Evolutionary conservation across 768 basidiomycete species (phyloP).

Genomic region (Termitomyces sp.): DNA sequence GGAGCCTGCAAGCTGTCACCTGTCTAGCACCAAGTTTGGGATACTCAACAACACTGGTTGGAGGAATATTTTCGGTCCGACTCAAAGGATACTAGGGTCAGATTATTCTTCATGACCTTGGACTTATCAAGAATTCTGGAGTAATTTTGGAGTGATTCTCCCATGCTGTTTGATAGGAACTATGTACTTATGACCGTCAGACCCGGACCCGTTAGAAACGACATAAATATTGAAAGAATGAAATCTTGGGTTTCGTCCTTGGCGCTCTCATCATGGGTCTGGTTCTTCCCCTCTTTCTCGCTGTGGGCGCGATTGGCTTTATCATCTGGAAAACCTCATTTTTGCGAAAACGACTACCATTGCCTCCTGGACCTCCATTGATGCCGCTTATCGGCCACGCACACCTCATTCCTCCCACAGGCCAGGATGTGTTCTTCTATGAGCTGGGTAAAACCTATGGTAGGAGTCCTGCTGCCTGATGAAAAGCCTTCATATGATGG

Average conservation of each 20-base stretch:
- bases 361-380: conserved; percentile 13
- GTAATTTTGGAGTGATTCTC: not conserved
- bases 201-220: not conserved
- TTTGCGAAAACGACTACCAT: not conserved
- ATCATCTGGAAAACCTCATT: not conserved
- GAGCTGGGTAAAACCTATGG: conserved; percentile 24
- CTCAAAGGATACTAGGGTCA: too few relatives aligned
- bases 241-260: too few relatives aligned
- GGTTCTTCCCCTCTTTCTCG: not conserved
- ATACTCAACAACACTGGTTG: too few relatives aligned
- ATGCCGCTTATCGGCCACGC: conserved; percentile 36
- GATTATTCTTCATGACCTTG: too few relatives aligned
- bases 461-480: conserved; percentile 6
- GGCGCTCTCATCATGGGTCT: not conserved
- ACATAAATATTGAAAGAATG: not conserved
- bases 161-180: not conserved
- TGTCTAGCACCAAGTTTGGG: too few relatives aligned
- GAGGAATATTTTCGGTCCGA: too few relatives aligned
- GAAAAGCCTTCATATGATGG: not conserved
- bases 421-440: conserved; percentile 5
- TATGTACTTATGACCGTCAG: too few relatives aligned
- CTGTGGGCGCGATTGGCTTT: not conserved
- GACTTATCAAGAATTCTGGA: too few relatives aligned
- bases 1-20: too few relatives aligned
- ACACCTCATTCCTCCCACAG: conserved; percentile 28